Percentiles rank a stretch among this genome's conserved stretches.
These are phyloP conservation scores for Xylaria cubensis DNA, from an alignment of 495 filamentous ascomycete genomes.

Conservation along the genomic window DNA sequence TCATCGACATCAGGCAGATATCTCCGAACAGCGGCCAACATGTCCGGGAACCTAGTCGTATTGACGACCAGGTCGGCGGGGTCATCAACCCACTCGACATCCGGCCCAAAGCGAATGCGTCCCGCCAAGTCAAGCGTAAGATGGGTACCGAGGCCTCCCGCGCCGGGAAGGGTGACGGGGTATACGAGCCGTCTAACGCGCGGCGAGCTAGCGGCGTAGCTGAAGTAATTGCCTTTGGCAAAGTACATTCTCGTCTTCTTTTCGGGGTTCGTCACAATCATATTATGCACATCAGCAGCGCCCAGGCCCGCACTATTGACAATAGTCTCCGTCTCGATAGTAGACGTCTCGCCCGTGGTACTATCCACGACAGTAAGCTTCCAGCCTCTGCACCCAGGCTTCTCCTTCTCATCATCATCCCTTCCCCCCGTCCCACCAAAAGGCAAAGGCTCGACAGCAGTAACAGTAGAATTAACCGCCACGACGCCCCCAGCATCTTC, in stretches of 20 bases:
- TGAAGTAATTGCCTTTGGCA: constrained; percentile 96
- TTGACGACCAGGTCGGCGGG: constrained; percentile 52
- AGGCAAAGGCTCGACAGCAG: constrained; percentile 59
- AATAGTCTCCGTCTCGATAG: constrained; percentile 74
- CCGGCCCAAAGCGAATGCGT: constrained; percentile 88
- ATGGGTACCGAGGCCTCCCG: constrained; percentile 89
- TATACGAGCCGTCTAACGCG: constrained; percentile 80
- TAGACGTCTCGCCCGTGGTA: constrained; percentile 52
- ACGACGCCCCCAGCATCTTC: constrained; percentile 77
- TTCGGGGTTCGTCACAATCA: constrained; percentile 67
- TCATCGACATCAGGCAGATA: constrained; percentile 79
- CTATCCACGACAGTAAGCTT: constrained; percentile 51
- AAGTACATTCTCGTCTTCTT: constrained; percentile 70
- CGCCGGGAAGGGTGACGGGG: constrained; percentile 79
- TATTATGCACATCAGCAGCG: constrained; percentile 80
- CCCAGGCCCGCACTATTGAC: constrained; percentile 87
- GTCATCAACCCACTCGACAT: constrained; percentile 86
- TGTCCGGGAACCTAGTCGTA: constrained; percentile 65
- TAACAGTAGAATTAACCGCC: constrained; percentile 70
- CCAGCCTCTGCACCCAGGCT: constrained; percentile 55
- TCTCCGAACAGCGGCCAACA: constrained; percentile 73
- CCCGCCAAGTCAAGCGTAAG: constrained; percentile 89
- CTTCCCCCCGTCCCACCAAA: constrained; percentile 34
- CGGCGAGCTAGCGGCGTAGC: constrained; percentile 71
- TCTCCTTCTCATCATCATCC: background rate